A percentile compares a stretch with the other conserved stretches of the same genome.
Evolutionary conservation across 805 yeast species (phyloP).

Genomic region (Wickerhamomyces subpelliculosus): DNA sequence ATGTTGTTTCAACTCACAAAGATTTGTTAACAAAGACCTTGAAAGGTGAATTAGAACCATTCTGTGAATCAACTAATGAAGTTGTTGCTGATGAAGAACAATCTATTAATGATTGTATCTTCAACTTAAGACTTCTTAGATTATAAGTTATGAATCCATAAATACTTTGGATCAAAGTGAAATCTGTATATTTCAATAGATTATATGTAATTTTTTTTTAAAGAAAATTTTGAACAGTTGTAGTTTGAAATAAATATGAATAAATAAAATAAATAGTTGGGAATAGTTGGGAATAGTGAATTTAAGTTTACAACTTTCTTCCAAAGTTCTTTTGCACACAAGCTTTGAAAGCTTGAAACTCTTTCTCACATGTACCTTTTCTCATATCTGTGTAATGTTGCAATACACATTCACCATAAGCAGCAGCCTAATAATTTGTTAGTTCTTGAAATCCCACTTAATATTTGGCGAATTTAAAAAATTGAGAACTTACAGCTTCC

Average conservation of each 20-base stretch:
- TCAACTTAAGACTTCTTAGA: slow-evolving; percentile 71
- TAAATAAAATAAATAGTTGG: neutral
- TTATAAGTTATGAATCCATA: slow-evolving; percentile 29
- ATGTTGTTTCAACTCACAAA: slow-evolving; percentile 55
- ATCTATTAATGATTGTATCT: slow-evolving; percentile 68
- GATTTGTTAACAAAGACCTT: slow-evolving; percentile 73
- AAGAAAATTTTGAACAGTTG: neutral
- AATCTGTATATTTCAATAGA: neutral
- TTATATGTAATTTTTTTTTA: no score
- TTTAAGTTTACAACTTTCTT: slow-evolving; percentile 17
- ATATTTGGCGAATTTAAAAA: no score
- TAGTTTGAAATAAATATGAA: neutral
- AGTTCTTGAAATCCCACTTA: no score
- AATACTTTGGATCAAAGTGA: neutral
- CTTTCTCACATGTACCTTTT: slow-evolving; percentile 45
- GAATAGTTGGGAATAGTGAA: neutral
- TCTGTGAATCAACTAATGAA: slow-evolving; percentile 34
- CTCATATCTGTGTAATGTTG: slow-evolving; percentile 41
- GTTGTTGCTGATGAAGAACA: slow-evolving; percentile 88
- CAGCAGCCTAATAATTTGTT: slow-evolving; percentile 35
- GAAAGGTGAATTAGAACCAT: slow-evolving; percentile 43
- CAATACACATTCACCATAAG: slow-evolving; percentile 52
- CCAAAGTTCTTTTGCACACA: slow-evolving; percentile 39
- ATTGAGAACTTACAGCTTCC: slow-evolving; percentile 7
- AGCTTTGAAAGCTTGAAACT: slow-evolving; percentile 40